Conservation (phyloP, 352 stramenopile species). For the Halophytophthora polymorphica region DNA sequence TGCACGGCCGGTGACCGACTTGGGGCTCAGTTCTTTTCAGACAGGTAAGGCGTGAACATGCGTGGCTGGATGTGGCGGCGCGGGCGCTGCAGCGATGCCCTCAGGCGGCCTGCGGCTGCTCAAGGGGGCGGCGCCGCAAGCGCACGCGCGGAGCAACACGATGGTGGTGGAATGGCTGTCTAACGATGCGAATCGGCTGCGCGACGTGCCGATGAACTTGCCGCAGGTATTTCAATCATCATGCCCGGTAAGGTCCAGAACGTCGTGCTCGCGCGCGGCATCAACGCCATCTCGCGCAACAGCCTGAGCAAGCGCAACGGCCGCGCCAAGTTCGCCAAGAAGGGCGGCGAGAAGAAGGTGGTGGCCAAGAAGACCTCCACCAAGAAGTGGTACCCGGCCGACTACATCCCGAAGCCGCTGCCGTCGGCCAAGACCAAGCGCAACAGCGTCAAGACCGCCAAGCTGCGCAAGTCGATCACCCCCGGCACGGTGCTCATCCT, state of each 20-base stretch:
- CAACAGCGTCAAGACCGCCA: slow-evolving; percentile 86
- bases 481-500: slow-evolving; percentile 98
- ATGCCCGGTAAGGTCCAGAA: slow-evolving; percentile 59
- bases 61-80: not conserved
- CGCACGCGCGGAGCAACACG: not conserved
- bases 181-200: not conserved
- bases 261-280: slow-evolving; percentile 67
- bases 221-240: slow-evolving; percentile 58
- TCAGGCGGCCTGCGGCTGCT: not conserved
- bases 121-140: not conserved
- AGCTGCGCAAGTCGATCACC: slow-evolving; percentile 95
- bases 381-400: slow-evolving; percentile 76
- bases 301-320: slow-evolving; percentile 57
- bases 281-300: slow-evolving; percentile 78
- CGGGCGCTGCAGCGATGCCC: too few relatives aligned
- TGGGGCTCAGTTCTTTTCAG: slow-evolving; percentile 50
- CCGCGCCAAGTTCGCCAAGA: slow-evolving; percentile 58
- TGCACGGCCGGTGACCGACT: too few relatives aligned
- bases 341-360: slow-evolving; percentile 66
- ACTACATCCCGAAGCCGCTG: slow-evolving; percentile 63
- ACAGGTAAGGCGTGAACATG: slow-evolving; percentile 38
- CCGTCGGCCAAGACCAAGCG: slow-evolving; percentile 66
- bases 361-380: slow-evolving; percentile 40
- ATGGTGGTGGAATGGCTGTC: not conserved
- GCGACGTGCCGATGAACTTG: not conserved